Conservation (phyloP, 1,139 yeast genomes). For the Diutina siamensis region DNA sequence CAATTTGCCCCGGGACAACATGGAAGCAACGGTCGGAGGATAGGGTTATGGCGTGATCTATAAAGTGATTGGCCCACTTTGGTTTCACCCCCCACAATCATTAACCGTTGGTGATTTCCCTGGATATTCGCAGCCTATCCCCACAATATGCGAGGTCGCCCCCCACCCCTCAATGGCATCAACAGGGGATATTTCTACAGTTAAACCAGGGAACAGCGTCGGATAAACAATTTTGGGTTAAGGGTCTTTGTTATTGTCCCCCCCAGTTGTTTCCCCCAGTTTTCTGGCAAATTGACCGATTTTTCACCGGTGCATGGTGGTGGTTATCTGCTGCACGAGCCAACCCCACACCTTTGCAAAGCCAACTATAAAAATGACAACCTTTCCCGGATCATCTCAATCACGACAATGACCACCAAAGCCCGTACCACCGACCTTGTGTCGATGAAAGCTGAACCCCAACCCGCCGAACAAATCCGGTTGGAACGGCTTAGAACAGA, state of each 20-base stretch:
- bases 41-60: background rate
- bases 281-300: too few species aligned
- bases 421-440: constrained; percentile 1
- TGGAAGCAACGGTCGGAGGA: too few species aligned
- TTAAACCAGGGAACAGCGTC: too few species aligned
- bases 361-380: background rate
- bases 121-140: background rate
- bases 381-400: constrained; percentile 5
- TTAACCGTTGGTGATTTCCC: background rate
- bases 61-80: background rate
- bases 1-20: too few species aligned
- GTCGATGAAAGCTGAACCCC: constrained; percentile 10
- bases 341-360: constrained; percentile 8
- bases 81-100: background rate
- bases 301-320: too few species aligned
- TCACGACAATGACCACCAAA: background rate
- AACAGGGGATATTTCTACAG: too few species aligned
- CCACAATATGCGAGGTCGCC: background rate
- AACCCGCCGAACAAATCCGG: constrained; percentile 19
- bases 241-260: too few species aligned
- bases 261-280: too few species aligned
- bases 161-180: background rate
- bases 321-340: background rate
- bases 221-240: too few species aligned
- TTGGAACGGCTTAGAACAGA: constrained; percentile 37